Evolutionary conservation across 1,284 basidiomycete species (phyloP).

Genomic region (Phellinidium pouzarii): DNA sequence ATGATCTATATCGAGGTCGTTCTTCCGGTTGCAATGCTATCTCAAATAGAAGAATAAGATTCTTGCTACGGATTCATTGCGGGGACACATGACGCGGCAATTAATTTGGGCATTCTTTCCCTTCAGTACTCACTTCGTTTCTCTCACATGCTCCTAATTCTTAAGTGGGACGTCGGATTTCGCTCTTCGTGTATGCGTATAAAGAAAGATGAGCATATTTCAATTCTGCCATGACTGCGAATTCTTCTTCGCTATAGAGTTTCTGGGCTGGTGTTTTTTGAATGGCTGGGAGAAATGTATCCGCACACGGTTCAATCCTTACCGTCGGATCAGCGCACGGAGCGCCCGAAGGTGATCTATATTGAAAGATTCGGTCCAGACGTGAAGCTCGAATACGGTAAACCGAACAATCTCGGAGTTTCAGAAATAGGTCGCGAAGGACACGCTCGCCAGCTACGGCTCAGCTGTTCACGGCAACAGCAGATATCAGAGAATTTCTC

Average conservation of each 20-base stretch:
- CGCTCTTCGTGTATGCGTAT: not conserved
- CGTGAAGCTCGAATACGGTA: not conserved
- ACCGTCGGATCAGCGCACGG: not conserved
- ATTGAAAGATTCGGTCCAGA: not conserved
- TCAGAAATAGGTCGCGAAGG: constrained; percentile 11
- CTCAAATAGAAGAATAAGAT: not conserved
- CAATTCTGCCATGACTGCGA: not conserved
- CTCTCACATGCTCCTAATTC: not conserved
- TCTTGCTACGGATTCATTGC: not conserved
- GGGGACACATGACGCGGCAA: not conserved
- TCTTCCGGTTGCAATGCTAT: not conserved
- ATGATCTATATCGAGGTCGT: not conserved
- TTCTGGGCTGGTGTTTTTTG: not conserved
- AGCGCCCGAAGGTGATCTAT: not conserved
- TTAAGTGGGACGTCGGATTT: not conserved
- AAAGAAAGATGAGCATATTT: not conserved
- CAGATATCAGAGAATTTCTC: constrained; percentile 5
- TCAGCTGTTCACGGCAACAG: constrained; percentile 2
- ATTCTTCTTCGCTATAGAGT: not conserved
- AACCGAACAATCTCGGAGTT: constrained; percentile 8
- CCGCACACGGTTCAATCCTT: not conserved
- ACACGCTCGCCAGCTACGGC: constrained; percentile 7
- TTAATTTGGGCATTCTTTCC: not conserved
- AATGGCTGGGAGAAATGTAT: not conserved
- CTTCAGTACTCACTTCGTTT: not conserved